These are phyloP conservation scores for Pulveroboletus frians DNA, from an alignment of 768 basidiomycete genomes.

Conservation along the genomic window DNA sequence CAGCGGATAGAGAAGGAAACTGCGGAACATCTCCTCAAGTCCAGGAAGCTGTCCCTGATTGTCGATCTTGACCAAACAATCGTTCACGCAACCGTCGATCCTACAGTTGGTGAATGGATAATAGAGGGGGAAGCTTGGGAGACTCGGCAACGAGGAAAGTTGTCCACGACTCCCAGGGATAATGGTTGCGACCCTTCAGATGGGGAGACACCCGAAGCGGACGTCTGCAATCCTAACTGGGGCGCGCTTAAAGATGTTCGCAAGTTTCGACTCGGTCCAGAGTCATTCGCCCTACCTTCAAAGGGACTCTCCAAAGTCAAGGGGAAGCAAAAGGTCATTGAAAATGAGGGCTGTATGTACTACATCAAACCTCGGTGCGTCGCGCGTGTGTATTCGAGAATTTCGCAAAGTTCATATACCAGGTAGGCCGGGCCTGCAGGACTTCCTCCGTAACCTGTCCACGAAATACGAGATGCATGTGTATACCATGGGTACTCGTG, in stretches of 20 bases:
- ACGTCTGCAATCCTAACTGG: conserved; percentile 88
- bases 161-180: conserved; percentile 30
- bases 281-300: conserved; percentile 49
- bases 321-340: conserved; percentile 60
- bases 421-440: conserved; percentile 71
- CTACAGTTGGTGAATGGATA: conserved; percentile 98
- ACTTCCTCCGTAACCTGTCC: conserved; percentile 69
- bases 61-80: conserved; percentile 99
- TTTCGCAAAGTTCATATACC: not conserved
- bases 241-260: conserved; percentile 86
- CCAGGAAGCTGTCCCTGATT: conserved; percentile 84
- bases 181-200: conserved; percentile 33
- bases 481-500: conserved; percentile 98
- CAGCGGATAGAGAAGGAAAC: conserved; percentile 82
- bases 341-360: conserved; percentile 86
- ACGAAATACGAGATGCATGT: conserved; percentile 97
- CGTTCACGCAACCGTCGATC: conserved; percentile 97
- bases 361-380: conserved; percentile 95
- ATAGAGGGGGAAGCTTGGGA: conserved; percentile 80
- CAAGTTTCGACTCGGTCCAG: conserved; percentile 83
- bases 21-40: conserved; percentile 67
- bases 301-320: conserved; percentile 40
- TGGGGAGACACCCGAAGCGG: conserved; percentile 40
- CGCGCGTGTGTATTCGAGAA: not conserved
- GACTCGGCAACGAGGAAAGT: conserved; percentile 44